These are phyloP conservation scores for Hypomontagnella submonticulosa DNA, from an alignment of 495 filamentous ascomycete species.

Conservation along the genomic window DNA sequence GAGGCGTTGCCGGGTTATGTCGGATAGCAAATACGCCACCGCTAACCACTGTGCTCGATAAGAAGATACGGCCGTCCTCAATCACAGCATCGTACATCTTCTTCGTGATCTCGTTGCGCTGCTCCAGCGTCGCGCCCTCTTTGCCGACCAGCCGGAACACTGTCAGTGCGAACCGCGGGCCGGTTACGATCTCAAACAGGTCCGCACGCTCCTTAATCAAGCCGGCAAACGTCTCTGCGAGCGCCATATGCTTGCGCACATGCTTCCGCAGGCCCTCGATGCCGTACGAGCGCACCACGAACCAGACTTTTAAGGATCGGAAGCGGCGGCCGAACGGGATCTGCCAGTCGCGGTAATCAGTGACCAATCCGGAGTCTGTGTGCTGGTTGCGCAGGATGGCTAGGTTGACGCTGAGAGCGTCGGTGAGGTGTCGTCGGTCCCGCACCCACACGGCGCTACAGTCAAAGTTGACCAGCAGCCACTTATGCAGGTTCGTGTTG, in stretches of 20 bases:
- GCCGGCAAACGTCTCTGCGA: conserved; percentile 76
- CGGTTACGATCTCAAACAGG: conserved; percentile 80
- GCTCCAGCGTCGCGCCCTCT: conserved; percentile 25
- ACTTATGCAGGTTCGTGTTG: conserved; percentile 98
- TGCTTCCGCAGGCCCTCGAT: conserved; percentile 79
- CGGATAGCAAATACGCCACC: conserved; percentile 84
- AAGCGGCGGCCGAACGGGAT: conserved; percentile 96
- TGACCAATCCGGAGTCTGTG: conserved; percentile 85
- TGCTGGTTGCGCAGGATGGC: conserved; percentile 84
- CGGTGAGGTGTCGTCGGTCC: conserved; percentile 76
- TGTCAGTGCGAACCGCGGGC: conserved; percentile 81
- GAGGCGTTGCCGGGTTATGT: conserved; percentile 73
- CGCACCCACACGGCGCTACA: conserved; percentile 84
- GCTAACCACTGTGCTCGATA: conserved; percentile 77
- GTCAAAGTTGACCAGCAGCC: conserved; percentile 96
- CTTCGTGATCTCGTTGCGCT: conserved; percentile 76
- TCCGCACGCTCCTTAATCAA: conserved; percentile 69
- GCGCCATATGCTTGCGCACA: conserved; percentile 70
- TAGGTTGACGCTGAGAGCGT: conserved; percentile 79
- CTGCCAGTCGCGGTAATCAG: conserved; percentile 98
- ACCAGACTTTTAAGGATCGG: conserved; percentile 94
- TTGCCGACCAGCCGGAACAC: conserved; percentile 69
- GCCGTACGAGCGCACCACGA: conserved; percentile 90
- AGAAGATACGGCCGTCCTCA: conserved; percentile 78
- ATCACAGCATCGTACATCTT: conserved; percentile 83